phyloP scores from a whole-genome alignment of 768 basidiomycete species.

The Ramaria rubella region DNA sequence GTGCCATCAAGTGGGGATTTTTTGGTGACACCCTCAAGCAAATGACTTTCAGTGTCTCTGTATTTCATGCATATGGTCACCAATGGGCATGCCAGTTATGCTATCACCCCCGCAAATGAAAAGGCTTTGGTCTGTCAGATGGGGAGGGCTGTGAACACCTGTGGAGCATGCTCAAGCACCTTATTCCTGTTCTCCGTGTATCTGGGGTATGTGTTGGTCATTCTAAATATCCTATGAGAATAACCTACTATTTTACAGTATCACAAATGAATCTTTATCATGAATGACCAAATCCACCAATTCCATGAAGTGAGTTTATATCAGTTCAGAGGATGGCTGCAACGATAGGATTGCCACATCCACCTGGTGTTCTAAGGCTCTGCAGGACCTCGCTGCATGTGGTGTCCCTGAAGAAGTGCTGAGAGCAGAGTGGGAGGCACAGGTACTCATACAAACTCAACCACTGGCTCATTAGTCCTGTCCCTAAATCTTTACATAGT shows the following conservation, averaged over 20 bases:
- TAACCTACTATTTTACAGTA: neutral
- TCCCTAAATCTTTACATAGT: neutral
- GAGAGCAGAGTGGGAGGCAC: neutral
- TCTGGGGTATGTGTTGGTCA: conserved; percentile 9
- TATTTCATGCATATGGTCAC: conserved; percentile 36
- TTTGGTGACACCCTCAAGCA: conserved; percentile 15
- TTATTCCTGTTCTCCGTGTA: conserved; percentile 5
- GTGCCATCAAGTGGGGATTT: conserved; percentile 13
- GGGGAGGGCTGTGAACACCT: conserved; percentile 14
- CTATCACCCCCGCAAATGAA: conserved; percentile 26
- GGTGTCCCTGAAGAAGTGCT: neutral
- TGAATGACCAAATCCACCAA: neutral
- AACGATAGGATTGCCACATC: neutral
- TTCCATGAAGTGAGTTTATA: too few species aligned
- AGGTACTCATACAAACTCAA: neutral
- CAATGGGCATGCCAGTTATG: too few species aligned
- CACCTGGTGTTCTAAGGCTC: neutral
- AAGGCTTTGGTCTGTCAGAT: conserved; percentile 22
- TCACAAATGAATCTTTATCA: neutral
- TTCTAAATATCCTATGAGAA: neutral
- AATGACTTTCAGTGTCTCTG: conserved; percentile 26
- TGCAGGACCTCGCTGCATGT: neutral
- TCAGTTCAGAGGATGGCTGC: too few species aligned
- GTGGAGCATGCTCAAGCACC: conserved; percentile 2
- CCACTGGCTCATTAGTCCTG: neutral